Evolutionary conservation across 257 asterid genomes (phyloP).

Genomic region (Echium plantagineum): DNA sequence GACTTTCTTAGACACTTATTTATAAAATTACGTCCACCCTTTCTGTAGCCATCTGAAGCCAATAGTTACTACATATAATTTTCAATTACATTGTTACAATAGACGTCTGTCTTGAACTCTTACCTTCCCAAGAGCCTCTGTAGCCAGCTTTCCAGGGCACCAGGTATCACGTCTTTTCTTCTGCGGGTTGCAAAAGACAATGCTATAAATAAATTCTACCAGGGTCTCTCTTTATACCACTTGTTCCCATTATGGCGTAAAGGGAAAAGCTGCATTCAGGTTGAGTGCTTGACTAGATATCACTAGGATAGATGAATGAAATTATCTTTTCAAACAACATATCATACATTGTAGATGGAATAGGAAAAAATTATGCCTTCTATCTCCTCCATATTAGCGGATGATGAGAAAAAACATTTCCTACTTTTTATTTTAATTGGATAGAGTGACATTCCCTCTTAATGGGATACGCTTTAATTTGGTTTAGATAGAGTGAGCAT

Average conservation of each 20-base stretch:
- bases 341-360: neutral
- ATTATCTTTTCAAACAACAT: too few species aligned
- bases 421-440: too few species aligned
- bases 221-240: neutral
- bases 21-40: neutral
- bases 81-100: neutral
- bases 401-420: neutral
- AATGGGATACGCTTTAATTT: too few species aligned
- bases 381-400: neutral
- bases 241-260: neutral
- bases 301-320: neutral
- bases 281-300: neutral
- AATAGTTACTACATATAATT: neutral
- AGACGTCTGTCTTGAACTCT: slow-evolving; percentile 4
- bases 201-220: neutral
- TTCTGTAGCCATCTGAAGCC: neutral
- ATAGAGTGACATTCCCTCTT: too few species aligned
- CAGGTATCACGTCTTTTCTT: slow-evolving; percentile 91
- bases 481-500: too few species aligned
- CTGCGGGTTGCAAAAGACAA: slow-evolving; percentile 27
- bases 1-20: neutral
- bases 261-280: too few species aligned
- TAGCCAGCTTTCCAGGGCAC: slow-evolving; percentile 73
- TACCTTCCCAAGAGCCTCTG: slow-evolving; percentile 57
- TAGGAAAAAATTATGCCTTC: neutral